phyloP scores from a whole-genome alignment of 345 rosid genomes.

The Populus tremula region DNA sequence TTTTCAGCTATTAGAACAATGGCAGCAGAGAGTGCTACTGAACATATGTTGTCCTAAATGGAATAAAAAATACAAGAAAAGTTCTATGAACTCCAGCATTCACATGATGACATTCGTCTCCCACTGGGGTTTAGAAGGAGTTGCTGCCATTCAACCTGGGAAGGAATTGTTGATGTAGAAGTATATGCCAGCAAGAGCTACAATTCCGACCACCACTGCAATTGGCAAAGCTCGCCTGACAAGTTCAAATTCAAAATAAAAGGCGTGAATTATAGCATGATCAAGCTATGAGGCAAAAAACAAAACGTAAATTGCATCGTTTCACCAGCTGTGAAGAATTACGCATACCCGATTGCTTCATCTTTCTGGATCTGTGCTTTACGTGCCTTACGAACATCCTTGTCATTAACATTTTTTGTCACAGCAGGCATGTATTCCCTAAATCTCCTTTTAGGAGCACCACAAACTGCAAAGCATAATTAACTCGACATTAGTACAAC shows the following conservation, averaged over 20 bases:
- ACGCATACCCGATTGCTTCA: conserved; percentile 64
- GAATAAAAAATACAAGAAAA: conserved; percentile 16
- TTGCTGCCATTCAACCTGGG: conserved; percentile 20
- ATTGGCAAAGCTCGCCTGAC: conserved; percentile 75
- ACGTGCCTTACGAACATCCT: conserved; percentile 63
- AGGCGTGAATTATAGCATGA: background rate
- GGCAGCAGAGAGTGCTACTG: background rate
- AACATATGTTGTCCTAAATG: conserved; percentile 12
- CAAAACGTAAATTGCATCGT: background rate
- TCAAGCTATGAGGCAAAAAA: background rate
- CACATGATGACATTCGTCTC: background rate
- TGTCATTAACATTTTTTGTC: conserved; percentile 55
- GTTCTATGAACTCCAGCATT: background rate
- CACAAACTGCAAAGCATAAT: conserved; percentile 60
- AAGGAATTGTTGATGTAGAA: conserved; percentile 58
- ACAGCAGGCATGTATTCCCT: conserved; percentile 63
- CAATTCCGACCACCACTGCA: conserved; percentile 60
- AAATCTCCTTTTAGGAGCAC: conserved; percentile 91
- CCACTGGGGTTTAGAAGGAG: background rate
- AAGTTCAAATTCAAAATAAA: background rate
- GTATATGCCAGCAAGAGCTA: conserved; percentile 68
- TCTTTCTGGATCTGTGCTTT: conserved; percentile 69
- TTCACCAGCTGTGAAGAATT: background rate
- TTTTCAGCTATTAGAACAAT: background rate
- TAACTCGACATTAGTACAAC: background rate